Base-by-base conservation (phyloP, 2,329 filamentous ascomycete species). In the Pseudopithomyces maydicus region DNA sequence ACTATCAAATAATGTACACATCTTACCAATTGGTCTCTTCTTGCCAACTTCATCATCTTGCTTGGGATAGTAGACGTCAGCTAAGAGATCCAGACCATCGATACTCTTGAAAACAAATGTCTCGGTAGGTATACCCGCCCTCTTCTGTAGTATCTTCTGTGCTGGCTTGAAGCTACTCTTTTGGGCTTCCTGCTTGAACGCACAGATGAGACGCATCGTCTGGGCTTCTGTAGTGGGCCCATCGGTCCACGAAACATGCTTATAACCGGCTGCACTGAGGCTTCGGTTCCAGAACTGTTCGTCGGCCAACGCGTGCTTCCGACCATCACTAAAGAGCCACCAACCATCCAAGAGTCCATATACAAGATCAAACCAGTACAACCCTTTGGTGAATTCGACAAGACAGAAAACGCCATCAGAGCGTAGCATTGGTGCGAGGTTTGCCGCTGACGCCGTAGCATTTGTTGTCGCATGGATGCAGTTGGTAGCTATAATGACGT, bases 301-400 rank as follows among this genome's bases (percentile, higher is more conserved):
- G n/a, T 23, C 14, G 11, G 47, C 36, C 3, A 64, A 19, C 11
- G 58, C 58, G 41, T 63, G 56, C 22, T 49, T 39, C 19, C 58
- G 49, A 10, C 52, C 61, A 26, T 63, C 57, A 19, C 57, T 39
- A 38, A 58, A 57, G 1, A 62, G 35, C 66, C 66, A 69, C 66
- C 66, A 69, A 6, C 66, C 63, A 36, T 69, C 66, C 1, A 69
- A 46, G 2, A 67, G 46, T 8, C 66, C 66, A 17, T 61, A 67
- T 8, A 58, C 45, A 2, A 65, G 52, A 44, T 67, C 66, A 32
- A 50, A 57, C 66, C 66, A 69, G 20, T 52, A 36, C 19, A 66
- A 38, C 2, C 32, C 32, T 8, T 50, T 35, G 0, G 66, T 69
- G 17, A 62, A 38, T 52, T 69, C 66, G 0, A 59, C 39, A 2